Evolutionary conservation across 2,329 filamentous ascomycete species (phyloP).

Genomic region (Penicillium polonicum): DNA sequence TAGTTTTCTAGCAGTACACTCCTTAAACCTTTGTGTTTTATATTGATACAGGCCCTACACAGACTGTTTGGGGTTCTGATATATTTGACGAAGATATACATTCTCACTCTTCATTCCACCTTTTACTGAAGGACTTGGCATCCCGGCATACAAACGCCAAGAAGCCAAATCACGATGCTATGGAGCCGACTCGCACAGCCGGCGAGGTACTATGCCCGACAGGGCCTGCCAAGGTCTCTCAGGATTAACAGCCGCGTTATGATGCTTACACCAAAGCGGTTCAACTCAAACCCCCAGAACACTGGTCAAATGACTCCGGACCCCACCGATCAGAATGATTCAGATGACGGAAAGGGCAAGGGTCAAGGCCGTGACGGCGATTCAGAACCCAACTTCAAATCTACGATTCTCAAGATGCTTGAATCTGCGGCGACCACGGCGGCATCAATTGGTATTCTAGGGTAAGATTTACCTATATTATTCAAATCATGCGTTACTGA

Average conservation of each 20-base stretch:
- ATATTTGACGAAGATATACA: background rate
- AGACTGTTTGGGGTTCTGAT: background rate
- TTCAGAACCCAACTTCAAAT: constrained; percentile 35
- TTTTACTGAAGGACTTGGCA: constrained; percentile 5
- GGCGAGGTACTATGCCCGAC: constrained; percentile 19
- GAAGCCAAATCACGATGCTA: constrained; percentile 21
- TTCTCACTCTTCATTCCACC: background rate
- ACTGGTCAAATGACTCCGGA: constrained; percentile 26
- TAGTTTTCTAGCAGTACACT: constrained; percentile 5
- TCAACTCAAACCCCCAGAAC: constrained; percentile 24
- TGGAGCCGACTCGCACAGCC: constrained; percentile 29
- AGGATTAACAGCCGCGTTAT: constrained; percentile 10
- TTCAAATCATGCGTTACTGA: background rate
- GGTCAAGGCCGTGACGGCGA: constrained; percentile 24
- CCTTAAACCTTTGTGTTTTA: constrained; percentile 8
- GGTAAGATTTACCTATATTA: constrained; percentile 37
- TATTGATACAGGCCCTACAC: background rate
- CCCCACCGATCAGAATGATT: constrained; percentile 32
- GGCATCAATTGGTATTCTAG: constrained; percentile 71
- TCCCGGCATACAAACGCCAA: background rate
- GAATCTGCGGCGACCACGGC: constrained; percentile 74
- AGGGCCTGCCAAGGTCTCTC: constrained; percentile 17
- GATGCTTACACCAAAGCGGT: constrained; percentile 21
- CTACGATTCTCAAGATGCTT: constrained; percentile 60
- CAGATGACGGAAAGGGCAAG: constrained; percentile 27